Conservation (phyloP, 1,284 basidiomycete genomes). For the Malassezia vespertilionis region DNA sequence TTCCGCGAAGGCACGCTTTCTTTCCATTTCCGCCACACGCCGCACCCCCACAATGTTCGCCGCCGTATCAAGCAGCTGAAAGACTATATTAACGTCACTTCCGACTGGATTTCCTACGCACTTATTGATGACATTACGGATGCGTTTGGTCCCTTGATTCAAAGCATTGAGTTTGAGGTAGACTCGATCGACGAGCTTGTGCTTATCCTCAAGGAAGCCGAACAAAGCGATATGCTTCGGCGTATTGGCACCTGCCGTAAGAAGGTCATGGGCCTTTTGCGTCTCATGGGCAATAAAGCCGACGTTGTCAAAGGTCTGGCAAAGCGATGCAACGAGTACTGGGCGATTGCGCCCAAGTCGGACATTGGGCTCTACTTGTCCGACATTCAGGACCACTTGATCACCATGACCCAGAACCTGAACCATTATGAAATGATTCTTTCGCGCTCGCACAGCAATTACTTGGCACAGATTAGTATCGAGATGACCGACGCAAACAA, state of each 20-base stretch:
- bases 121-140: conserved; percentile 99
- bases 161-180: conserved; percentile 97
- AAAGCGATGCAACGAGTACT: conserved; percentile 94
- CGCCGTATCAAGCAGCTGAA: conserved; percentile 97
- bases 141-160: conserved; percentile 95
- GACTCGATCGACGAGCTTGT: conserved; percentile 98
- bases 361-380: conserved; percentile 94
- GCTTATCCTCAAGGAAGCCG: conserved; percentile 77
- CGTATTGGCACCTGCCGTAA: conserved; percentile 90
- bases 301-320: conserved; percentile 98
- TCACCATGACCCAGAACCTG: conserved; percentile 95
- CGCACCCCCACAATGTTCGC: conserved; percentile 94
- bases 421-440: conserved; percentile 64
- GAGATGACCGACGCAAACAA: conserved; percentile 86
- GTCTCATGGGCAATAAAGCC: conserved; percentile 96
- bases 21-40: conserved; percentile 96
- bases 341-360: conserved; percentile 92
- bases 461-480: conserved; percentile 44
- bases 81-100: conserved; percentile 97
- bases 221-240: conserved; percentile 68
- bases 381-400: conserved; percentile 81
- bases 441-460: conserved; percentile 97
- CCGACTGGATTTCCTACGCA: conserved; percentile 99
- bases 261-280: conserved; percentile 94
- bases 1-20: conserved; percentile 93